Evolutionary conservation across 2,329 filamentous ascomycete species (phyloP).

Genomic region (Dendrostoma leiphaemia): DNA sequence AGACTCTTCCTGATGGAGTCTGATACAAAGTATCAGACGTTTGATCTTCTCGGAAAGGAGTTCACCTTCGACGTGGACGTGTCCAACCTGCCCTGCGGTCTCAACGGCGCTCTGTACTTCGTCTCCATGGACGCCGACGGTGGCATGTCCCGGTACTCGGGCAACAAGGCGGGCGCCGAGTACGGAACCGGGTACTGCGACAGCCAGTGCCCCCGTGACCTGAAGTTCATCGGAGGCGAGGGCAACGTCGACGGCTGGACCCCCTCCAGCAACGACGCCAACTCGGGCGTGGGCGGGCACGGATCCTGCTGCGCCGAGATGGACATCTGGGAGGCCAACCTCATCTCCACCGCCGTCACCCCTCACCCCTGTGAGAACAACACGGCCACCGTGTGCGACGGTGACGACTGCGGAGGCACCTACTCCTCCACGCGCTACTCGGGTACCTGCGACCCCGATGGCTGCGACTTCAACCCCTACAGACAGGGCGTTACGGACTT

Average conservation of each 20-base stretch:
- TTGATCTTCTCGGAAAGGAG: slow-evolving; percentile 65
- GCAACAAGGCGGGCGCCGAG: slow-evolving; percentile 53
- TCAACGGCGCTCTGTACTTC: slow-evolving; percentile 71
- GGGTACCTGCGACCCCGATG: slow-evolving; percentile 62
- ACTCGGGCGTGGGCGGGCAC: slow-evolving; percentile 41
- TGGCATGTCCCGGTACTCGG: slow-evolving; percentile 46
- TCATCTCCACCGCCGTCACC: slow-evolving; percentile 34
- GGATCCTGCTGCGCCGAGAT: slow-evolving; percentile 54
- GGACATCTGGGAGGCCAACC: slow-evolving; percentile 43
- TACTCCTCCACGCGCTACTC: slow-evolving; percentile 51
- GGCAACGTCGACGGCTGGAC: slow-evolving; percentile 43
- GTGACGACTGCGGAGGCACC: slow-evolving; percentile 45
- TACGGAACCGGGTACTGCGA: slow-evolving; percentile 62
- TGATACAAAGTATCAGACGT: slow-evolving; percentile 62
- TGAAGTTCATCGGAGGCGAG: slow-evolving; percentile 59
- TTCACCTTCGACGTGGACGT: slow-evolving; percentile 73
- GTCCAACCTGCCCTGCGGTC: slow-evolving; percentile 64
- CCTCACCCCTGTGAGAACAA: slow-evolving; percentile 57
- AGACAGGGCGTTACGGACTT: slow-evolving; percentile 60
- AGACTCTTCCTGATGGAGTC: slow-evolving; percentile 64
- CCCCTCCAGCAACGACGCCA: slow-evolving; percentile 45
- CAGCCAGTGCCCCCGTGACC: slow-evolving; percentile 50
- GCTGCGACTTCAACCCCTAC: slow-evolving; percentile 68
- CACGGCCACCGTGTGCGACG: slow-evolving; percentile 47
- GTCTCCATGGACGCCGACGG: slow-evolving; percentile 60